A percentile compares a stretch with the other conserved stretches of the same genome.
Conservation (phyloP, 176 grass and related monocot genomes). For the Oryza glaberrima region DNA sequence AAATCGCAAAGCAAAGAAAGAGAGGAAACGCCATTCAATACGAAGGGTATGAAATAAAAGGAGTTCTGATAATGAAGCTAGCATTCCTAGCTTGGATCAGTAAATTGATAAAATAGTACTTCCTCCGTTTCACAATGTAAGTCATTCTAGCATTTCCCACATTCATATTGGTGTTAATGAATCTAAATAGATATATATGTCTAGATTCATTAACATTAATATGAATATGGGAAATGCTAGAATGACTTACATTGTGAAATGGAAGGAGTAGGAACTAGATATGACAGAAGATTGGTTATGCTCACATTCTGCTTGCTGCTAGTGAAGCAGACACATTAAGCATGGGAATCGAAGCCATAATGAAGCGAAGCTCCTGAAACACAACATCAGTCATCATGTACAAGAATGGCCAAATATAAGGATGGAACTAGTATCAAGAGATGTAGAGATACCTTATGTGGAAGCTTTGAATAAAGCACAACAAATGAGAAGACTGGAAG, state of each 20-base stretch:
- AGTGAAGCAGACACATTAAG: conserved; percentile 90
- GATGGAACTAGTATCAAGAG: conserved; percentile 17
- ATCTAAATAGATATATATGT: no score
- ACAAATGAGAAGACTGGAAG: conserved; percentile 91
- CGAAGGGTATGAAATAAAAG: not conserved
- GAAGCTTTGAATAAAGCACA: conserved; percentile 97
- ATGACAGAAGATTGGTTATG: conserved; percentile 24
- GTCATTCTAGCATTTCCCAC: no score
- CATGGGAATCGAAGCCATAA: conserved; percentile 84
- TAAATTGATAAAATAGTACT: conserved; percentile 5
- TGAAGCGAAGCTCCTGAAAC: conserved; percentile 87
- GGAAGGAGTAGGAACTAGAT: not conserved
- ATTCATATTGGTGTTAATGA: no score
- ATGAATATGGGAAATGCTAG: no score
- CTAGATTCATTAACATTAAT: no score
- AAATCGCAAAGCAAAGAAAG: conserved; percentile 26
- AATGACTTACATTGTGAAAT: no score
- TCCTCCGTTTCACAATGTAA: no score
- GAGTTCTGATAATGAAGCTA: conserved; percentile 11
- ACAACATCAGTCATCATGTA: conserved; percentile 32
- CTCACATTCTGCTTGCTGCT: conserved; percentile 87
- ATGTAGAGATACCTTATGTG: conserved; percentile 73
- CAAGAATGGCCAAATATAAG: not conserved
- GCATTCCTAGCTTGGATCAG: conserved; percentile 24
- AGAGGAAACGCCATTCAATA: not conserved